A percentile compares a stretch with the other conserved stretches of the same genome.
Evolutionary conservation across 2,329 filamentous ascomycete genomes (phyloP).

Genomic region (Neurospora sp.): DNA sequence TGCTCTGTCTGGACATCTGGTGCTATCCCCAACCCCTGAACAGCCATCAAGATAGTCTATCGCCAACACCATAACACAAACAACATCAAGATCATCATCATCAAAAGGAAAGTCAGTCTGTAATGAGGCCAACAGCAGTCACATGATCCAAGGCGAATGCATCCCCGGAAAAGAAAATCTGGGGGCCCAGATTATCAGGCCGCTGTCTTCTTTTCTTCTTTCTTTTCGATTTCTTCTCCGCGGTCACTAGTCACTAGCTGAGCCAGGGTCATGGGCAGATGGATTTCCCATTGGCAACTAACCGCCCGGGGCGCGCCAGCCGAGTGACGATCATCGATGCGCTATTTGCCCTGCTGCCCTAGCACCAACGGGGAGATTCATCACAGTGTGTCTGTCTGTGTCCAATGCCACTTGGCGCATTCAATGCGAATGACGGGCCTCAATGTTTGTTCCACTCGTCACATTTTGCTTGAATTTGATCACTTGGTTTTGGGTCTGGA

Average conservation of each 20-base stretch:
- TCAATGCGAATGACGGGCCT: neutral
- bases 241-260: neutral
- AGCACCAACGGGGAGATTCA: neutral
- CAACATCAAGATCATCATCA: neutral
- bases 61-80: neutral
- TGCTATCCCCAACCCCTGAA: neutral
- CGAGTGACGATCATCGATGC: neutral
- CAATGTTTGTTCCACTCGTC: neutral
- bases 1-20: neutral
- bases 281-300: neutral
- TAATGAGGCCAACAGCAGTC: neutral
- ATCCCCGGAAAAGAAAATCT: neutral
- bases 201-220: neutral
- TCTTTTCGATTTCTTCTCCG: neutral
- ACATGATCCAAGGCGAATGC: neutral
- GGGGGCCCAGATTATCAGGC: neutral
- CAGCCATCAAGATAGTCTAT: neutral
- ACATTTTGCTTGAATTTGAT: neutral
- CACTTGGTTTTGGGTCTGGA: neutral
- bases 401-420: neutral
- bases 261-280: neutral
- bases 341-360: neutral
- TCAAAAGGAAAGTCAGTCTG: neutral
- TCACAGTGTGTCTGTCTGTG: neutral
- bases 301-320: neutral